Base-by-base conservation (phyloP, 176 grass and related monocot genomes). In the Oryza brachyantha region DNA sequence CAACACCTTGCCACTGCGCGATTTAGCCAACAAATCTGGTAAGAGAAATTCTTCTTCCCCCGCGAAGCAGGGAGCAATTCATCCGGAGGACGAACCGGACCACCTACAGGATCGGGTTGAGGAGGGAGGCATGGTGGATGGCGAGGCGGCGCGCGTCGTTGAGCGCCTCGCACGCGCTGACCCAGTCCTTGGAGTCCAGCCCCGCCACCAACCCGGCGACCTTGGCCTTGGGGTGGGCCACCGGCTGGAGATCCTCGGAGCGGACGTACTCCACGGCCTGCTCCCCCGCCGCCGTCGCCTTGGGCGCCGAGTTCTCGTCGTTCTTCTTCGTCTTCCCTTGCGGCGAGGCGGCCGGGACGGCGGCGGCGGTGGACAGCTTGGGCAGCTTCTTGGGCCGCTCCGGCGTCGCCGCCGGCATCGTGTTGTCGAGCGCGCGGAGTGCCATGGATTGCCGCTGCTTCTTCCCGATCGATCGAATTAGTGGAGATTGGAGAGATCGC, bases 141-240 rank as follows among this genome's bases (percentile, higher is more conserved):
- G 90, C 88, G 38, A 99, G 84, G 34, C 92, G 79, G 59, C 96
- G 84, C 19, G 86, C 81, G 81, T 96, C 88, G 73, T 99, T 99
- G 70, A 99, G 84, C n/a, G 86, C 84, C 43, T 84, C 90, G 80
- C 96, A 99, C 37, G 16, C 79, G 41, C 26, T 83, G n/a, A 93
- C 1, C 96, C 96, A 99, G 74, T 99, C 96, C 81, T 91, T 96
- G 25, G 86, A 99, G 35, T 86, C 90, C 58, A 99, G 61, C 31
- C 80, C 84, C 26, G 70, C 88, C 45, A 96, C 61, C 75, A 99
- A 81, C 12, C 72, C 84, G 39, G 84, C 68, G 14, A 84, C 84
- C 36, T 89, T 90, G 9, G 73, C 64, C 72, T 91, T 88, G 7
- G 92, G 96, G 10, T 85, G 80, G 13, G 81, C 1, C 66, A 83